Percentiles rank a stretch among this genome's conserved stretches.
These are phyloP conservation scores for Termitomyces sp. DNA, from an alignment of 1,284 basidiomycete species.

Conservation along the genomic window DNA sequence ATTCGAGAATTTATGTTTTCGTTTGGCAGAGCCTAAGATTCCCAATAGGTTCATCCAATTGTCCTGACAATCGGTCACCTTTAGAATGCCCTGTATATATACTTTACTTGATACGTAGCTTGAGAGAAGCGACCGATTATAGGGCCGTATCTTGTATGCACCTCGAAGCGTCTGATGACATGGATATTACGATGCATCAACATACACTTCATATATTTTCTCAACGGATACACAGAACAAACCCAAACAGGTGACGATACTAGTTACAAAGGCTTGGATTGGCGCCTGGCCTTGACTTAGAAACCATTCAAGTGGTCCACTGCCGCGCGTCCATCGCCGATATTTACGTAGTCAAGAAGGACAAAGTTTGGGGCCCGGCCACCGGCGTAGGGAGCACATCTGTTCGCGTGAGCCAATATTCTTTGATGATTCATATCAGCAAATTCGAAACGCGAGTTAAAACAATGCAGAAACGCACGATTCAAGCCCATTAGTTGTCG, in stretches of 20 bases:
- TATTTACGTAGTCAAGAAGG: conserved; percentile 46
- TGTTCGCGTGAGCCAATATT: conserved; percentile 41
- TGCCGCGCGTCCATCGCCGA: conserved; percentile 38
- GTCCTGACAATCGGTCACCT: no score
- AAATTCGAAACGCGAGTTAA: background rate
- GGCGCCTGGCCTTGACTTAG: background rate
- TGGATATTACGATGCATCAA: no score
- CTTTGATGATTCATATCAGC: conserved; percentile 14
- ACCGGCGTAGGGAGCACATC: conserved; percentile 38
- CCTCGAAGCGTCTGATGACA: no score
- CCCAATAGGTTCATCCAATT: no score
- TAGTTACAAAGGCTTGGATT: no score
- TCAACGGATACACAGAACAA: background rate
- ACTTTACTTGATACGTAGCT: no score
- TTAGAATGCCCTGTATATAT: no score
- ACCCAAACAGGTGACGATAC: background rate
- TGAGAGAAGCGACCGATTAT: no score
- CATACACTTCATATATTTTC: background rate
- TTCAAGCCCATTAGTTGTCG: conserved; percentile 38
- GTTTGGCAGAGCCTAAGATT: no score
- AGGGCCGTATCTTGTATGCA: no score
- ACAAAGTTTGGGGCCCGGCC: conserved; percentile 46
- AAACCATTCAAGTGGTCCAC: conserved; percentile 41
- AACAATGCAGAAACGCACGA: conserved; percentile 32
- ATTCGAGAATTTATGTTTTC: no score